phyloP scores from a whole-genome alignment of 257 asterid species.

The Jacaranda mimosifolia region DNA sequence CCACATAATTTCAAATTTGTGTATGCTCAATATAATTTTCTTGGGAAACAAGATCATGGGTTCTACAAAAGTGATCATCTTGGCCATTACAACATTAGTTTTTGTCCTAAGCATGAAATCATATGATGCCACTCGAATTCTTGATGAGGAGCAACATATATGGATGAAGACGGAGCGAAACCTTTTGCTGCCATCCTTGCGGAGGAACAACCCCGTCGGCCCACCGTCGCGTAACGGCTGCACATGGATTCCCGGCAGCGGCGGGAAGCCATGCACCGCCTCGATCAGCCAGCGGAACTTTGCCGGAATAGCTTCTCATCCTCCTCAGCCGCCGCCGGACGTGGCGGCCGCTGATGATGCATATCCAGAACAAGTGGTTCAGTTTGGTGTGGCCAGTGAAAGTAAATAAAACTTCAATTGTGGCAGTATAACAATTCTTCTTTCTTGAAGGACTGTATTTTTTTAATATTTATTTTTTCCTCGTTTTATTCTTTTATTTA shows the following conservation, averaged over 20 bases:
- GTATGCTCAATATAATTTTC: neutral
- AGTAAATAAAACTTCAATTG: conserved; percentile 13
- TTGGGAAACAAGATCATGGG: conserved; percentile 7
- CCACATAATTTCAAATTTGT: neutral
- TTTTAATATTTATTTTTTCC: neutral
- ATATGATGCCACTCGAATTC: conserved; percentile 49
- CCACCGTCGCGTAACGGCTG: conserved; percentile 53
- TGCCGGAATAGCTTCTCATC: conserved; percentile 37
- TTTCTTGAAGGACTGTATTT: neutral
- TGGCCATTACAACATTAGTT: conserved; percentile 27
- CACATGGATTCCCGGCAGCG: conserved; percentile 46
- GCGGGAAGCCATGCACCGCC: conserved; percentile 48
- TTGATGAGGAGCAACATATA: conserved; percentile 47
- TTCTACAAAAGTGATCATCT: conserved; percentile 21
- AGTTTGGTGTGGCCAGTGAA: conserved; percentile 46
- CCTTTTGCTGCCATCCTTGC: conserved; percentile 49
- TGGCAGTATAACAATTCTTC: too few species aligned
- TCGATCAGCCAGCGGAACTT: conserved; percentile 52
- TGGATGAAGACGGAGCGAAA: conserved; percentile 44
- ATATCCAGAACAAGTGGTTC: conserved; percentile 44
- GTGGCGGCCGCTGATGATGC: neutral
- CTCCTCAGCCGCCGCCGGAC: conserved; percentile 30
- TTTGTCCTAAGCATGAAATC: conserved; percentile 33
- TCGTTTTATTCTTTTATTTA: too few species aligned
- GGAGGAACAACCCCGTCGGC: conserved; percentile 23